Conservation (phyloP, 2,329 filamentous ascomycete species). For the Trichophyton simii region DNA sequence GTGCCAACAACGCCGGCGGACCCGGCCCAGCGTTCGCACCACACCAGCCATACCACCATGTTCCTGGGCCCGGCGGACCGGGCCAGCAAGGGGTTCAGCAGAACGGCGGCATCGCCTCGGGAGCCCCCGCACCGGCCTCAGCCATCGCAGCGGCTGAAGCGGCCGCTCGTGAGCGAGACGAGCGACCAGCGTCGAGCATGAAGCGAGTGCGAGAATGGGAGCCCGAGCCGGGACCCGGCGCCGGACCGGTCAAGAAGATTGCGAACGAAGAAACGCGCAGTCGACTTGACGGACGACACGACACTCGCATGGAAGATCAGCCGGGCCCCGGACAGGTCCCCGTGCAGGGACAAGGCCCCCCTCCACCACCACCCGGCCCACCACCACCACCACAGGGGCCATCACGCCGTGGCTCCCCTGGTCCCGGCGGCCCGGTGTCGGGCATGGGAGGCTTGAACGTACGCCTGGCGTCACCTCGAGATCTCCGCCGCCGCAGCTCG, state of each 20-base stretch:
- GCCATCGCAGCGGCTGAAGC: slow-evolving; percentile 56
- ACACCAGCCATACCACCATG: slow-evolving; percentile 65
- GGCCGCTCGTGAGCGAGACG: slow-evolving; percentile 53
- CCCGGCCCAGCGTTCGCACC: slow-evolving; percentile 70
- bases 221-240: slow-evolving; percentile 47
- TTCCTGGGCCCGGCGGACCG: slow-evolving; percentile 32
- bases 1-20: slow-evolving; percentile 43
- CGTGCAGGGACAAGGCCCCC: slow-evolving; percentile 30
- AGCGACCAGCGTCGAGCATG: slow-evolving; percentile 62
- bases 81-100: not conserved
- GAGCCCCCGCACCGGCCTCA: slow-evolving; percentile 54
- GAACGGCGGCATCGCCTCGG: slow-evolving; percentile 53
- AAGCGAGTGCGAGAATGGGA: slow-evolving; percentile 94
- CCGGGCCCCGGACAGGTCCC: no score
- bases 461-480: slow-evolving; percentile 51
- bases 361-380: not conserved
- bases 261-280: slow-evolving; percentile 79
- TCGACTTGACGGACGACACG: slow-evolving; percentile 64
- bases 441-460: slow-evolving; percentile 36
- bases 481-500: slow-evolving; percentile 63
- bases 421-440: not conserved
- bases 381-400: not conserved
- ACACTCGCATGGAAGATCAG: slow-evolving; percentile 18
- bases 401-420: slow-evolving; percentile 30
- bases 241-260: slow-evolving; percentile 56